A percentile compares a stretch with the other conserved stretches of the same genome.
Evolutionary conservation across 2,329 filamentous ascomycete species (phyloP).

Genomic region (Triangularia verruculosa): DNA sequence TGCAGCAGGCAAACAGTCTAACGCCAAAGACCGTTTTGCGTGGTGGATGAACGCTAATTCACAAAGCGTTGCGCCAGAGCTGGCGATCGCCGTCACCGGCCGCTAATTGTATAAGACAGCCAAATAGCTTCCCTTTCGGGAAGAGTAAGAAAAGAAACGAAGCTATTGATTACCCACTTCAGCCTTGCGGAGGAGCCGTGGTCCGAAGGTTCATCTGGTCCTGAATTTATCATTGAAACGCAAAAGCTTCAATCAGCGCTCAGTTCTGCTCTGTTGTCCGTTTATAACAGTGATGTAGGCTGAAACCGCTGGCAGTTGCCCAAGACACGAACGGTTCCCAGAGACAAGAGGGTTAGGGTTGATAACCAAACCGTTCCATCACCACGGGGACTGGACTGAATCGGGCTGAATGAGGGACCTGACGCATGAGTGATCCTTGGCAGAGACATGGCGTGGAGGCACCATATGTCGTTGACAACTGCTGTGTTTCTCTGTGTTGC

Average conservation of each 20-base stretch:
- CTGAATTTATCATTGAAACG: too few relatives aligned
- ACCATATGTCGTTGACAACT: neutral
- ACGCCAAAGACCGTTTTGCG: neutral
- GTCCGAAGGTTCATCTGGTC: neutral
- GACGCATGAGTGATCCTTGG: neutral
- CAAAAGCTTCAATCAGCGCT: too few relatives aligned
- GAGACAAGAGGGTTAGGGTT: neutral
- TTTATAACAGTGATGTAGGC: neutral
- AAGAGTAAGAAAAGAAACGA: conserved; percentile 3
- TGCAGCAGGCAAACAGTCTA: neutral
- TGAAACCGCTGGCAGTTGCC: neutral
- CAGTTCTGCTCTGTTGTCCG: neutral
- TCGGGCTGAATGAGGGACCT: neutral
- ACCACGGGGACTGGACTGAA: neutral
- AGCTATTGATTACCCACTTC: conserved; percentile 3
- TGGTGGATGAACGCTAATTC: neutral
- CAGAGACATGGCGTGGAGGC: neutral
- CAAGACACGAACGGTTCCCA: neutral
- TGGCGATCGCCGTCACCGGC: neutral
- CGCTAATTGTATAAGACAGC: neutral
- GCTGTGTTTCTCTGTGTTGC: neutral
- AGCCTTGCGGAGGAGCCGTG: neutral
- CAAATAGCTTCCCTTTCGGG: neutral
- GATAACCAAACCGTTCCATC: neutral
- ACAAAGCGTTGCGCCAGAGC: neutral